phyloP scores from a whole-genome alignment of 2,329 filamentous ascomycete species.

The Lasiodiplodia sp. region DNA sequence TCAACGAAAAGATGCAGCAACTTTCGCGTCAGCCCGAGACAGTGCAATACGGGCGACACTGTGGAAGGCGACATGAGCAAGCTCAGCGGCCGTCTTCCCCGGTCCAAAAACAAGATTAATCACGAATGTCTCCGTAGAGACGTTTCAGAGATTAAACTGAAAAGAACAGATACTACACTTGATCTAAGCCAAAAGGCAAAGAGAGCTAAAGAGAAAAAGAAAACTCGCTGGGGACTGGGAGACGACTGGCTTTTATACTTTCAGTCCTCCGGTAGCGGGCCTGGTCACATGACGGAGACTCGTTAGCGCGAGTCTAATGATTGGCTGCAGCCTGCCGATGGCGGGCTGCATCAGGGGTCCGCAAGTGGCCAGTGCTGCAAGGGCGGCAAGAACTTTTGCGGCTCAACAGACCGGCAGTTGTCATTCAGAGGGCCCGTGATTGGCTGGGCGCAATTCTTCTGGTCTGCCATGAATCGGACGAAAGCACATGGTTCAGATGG shows the following conservation, averaged over 20 bases:
- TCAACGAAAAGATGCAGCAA: constrained; percentile 23
- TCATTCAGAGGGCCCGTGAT: neutral
- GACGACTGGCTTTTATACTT: neutral
- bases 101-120: constrained; percentile 21
- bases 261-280: neutral
- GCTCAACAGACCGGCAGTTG: neutral
- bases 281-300: neutral
- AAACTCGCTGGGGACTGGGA: neutral
- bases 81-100: constrained; percentile 19
- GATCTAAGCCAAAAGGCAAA: constrained; percentile 30
- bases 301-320: neutral
- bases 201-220: constrained; percentile 19
- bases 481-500: neutral
- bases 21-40: constrained; percentile 24
- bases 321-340: too few species aligned
- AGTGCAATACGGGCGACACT: constrained; percentile 27
- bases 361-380: neutral
- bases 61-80: constrained; percentile 24
- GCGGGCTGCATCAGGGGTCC: neutral
- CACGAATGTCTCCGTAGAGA: constrained; percentile 23
- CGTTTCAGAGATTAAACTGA: constrained; percentile 28
- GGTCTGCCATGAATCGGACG: neutral
- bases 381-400: neutral
- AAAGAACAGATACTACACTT: constrained; percentile 30
- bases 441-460: neutral